Base-by-base conservation (phyloP, 2,329 filamentous ascomycete species). In the Rutstroemia sp. region DNA sequence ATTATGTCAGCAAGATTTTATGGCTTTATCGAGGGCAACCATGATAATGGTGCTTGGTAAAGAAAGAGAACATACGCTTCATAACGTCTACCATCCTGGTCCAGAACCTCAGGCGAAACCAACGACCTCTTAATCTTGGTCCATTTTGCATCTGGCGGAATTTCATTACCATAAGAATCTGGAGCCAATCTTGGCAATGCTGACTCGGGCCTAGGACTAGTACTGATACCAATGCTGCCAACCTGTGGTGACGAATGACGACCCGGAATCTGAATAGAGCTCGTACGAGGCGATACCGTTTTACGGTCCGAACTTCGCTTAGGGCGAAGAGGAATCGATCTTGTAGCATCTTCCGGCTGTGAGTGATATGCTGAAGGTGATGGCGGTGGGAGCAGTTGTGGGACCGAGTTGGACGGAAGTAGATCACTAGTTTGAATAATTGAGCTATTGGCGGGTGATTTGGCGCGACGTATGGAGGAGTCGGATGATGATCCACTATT, bases 61-160 rank as follows among this genome's bases (percentile, higher is more conserved):
- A 39, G 37, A 8, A 37, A 19, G 39, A 19, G 19, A 49, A 59
- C 65, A 49, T 59, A 68, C 66, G 81, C 82, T 66, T 84, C 81
- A 62, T 82, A 84, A 9, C 82, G 76, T 21, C 82, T 74, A 12
- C 79, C 76, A 4, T 80, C 79, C 44, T 75, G 71, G 41, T 76
- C 73, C 3, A 85, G 71, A 0, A 83, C 78, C 60, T 82, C 80
- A 5, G 78, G 76, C n/a, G 80, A 83, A 8, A 85, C 74, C 0
- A 82, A 72, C 1, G 71, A 72, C 12, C 82, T 75, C 54, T 72
- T 75, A 37, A 85, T 81, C 56, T 75, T 77, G 4, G 82, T 85
- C 82, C 82, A 85, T 50, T 76, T 75, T 1, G 81, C 82, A 25
- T 83, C 78, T 2, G 75, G 64, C 0, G 76, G 76, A 2, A 86